These are phyloP conservation scores for Mycena rebaudengoi DNA, from an alignment of 768 basidiomycete species.

Conservation along the genomic window DNA sequence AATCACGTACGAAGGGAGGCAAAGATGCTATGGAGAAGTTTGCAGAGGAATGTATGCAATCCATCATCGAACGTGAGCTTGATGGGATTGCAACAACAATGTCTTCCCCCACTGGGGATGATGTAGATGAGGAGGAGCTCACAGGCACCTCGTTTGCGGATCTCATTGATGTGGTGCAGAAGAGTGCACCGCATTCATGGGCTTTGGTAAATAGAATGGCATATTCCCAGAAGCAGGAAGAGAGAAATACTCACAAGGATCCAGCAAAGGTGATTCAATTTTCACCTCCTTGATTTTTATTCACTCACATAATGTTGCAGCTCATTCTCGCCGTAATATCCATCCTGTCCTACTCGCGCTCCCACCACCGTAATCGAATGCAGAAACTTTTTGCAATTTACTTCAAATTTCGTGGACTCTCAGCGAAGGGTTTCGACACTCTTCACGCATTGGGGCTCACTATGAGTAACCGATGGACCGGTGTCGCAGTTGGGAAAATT, in stretches of 20 bases:
- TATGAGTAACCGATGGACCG: slow-evolving; percentile 49
- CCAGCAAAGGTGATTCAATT: slow-evolving; percentile 30
- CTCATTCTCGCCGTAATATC: slow-evolving; percentile 34
- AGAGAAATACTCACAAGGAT: slow-evolving; percentile 26
- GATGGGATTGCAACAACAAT: slow-evolving; percentile 3
- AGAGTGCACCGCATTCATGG: slow-evolving; percentile 24
- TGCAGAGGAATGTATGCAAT: slow-evolving; percentile 22
- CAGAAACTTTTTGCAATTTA: slow-evolving; percentile 46
- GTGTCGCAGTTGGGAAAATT: background rate
- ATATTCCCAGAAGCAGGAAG: slow-evolving; percentile 17
- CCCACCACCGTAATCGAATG: slow-evolving; percentile 32
- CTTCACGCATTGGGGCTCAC: slow-evolving; percentile 45
- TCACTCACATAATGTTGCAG: too few species aligned
- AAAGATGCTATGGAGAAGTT: slow-evolving; percentile 31
- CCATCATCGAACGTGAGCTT: slow-evolving; percentile 4
- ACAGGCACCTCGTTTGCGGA: slow-evolving; percentile 21
- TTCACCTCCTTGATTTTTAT: background rate
- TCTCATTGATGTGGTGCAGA: slow-evolving; percentile 16
- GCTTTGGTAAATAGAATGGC: slow-evolving; percentile 16
- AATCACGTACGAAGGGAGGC: slow-evolving; percentile 24
- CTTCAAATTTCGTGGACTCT: slow-evolving; percentile 45
- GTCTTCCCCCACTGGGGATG: slow-evolving; percentile 11
- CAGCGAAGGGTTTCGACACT: slow-evolving; percentile 47
- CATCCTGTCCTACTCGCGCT: slow-evolving; percentile 37
- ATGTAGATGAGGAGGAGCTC: slow-evolving; percentile 29